These are phyloP conservation scores for Lasiosphaeria miniovina DNA, from an alignment of 495 filamentous ascomycete genomes.

Conservation along the genomic window DNA sequence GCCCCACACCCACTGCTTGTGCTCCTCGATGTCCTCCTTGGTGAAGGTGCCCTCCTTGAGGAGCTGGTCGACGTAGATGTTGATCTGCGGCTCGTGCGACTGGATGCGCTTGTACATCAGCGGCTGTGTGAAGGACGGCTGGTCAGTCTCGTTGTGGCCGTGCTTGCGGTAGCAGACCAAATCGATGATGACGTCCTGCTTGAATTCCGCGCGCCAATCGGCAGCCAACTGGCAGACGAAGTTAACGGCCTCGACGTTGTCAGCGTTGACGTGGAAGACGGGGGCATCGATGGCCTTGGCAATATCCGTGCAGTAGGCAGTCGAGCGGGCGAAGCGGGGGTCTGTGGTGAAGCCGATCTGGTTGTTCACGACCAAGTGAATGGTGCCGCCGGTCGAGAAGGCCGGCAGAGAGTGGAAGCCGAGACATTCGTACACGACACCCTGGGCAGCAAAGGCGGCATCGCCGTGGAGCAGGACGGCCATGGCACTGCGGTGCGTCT, in stretches of 20 bases:
- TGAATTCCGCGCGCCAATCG: conserved; percentile 97
- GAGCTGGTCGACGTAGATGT: conserved; percentile 85
- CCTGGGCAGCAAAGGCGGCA: conserved; percentile 93
- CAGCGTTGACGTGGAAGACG: conserved; percentile 98
- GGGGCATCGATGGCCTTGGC: conserved; percentile 98
- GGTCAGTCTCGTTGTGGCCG: conserved; percentile 99
- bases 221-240: conserved; percentile 95
- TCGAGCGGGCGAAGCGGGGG: conserved; percentile 93
- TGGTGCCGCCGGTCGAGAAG: conserved; percentile 95
- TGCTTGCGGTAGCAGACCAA: conserved; percentile 98
- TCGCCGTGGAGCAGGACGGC: conserved; percentile 93
- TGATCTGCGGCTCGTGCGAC: conserved; percentile 72
- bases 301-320: conserved; percentile 98
- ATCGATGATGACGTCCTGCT: conserved; percentile 94
- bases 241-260: conserved; percentile 97
- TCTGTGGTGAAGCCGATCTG: conserved; percentile 99
- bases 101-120: conserved; percentile 98
- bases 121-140: conserved; percentile 99
- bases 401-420: conserved; percentile 92
- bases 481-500: conserved; percentile 84
- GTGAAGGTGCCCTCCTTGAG: conserved; percentile 89
- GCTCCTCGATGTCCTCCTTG: conserved; percentile 96
- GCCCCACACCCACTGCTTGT: conserved; percentile 99
- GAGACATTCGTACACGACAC: conserved; percentile 97
- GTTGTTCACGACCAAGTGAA: conserved; percentile 98